phyloP scores from a whole-genome alignment of 208 protist species.

The Leptomonas pyrrhocoris region DNA sequence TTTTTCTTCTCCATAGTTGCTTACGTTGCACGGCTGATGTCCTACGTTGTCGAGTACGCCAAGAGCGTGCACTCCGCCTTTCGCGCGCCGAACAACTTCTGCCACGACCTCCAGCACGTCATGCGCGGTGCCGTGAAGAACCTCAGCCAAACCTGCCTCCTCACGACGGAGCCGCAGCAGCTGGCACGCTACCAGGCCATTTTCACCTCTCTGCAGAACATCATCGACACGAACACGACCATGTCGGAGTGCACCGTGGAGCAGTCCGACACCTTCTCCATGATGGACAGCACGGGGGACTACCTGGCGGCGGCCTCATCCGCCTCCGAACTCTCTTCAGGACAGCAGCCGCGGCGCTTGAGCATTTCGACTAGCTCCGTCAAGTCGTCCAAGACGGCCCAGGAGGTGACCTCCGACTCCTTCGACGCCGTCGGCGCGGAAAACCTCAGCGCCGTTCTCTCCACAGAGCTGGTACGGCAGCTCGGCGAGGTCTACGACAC shows the following conservation, averaged over 20 bases:
- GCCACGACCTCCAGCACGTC: constrained; percentile 19
- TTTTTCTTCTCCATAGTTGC: background rate
- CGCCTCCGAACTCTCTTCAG: background rate
- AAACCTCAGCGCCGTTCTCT: constrained; percentile 7
- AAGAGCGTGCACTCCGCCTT: constrained; percentile 7
- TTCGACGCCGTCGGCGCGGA: background rate
- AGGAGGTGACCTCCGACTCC: background rate
- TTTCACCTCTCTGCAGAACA: constrained; percentile 3
- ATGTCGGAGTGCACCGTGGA: constrained; percentile 7
- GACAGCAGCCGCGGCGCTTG: background rate
- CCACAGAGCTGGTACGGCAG: background rate
- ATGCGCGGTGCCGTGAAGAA: constrained; percentile 26
- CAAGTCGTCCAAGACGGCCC: background rate
- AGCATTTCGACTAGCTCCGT: background rate
- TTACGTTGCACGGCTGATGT: constrained; percentile 13
- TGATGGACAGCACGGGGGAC: background rate
- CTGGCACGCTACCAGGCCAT: constrained; percentile 11
- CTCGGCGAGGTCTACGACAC: constrained; percentile 12
- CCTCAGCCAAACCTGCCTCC: background rate
- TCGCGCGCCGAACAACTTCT: constrained; percentile 13
- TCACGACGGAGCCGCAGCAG: background rate
- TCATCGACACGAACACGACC: constrained; percentile 1
- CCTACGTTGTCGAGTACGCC: constrained; percentile 22
- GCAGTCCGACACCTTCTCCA: background rate
- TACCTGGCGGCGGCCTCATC: background rate